Percentiles rank a stretch among this genome's conserved stretches.
Evolutionary conservation across 345 rosid genomes (phyloP).

Genomic region (Carallia brachiata): DNA sequence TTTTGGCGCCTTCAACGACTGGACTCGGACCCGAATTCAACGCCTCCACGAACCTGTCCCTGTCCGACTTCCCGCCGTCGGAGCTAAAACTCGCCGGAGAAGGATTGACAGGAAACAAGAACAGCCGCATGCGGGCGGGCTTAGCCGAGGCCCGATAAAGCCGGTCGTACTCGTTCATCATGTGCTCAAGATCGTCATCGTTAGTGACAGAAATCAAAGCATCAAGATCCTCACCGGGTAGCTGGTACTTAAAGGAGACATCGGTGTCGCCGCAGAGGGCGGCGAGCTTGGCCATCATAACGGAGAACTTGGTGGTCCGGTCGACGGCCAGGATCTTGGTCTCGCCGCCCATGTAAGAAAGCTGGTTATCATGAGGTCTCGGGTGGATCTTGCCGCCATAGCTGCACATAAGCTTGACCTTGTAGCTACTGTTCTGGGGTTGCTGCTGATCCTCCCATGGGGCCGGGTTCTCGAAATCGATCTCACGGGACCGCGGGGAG

Average conservation of each 20-base stretch:
- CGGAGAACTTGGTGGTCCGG: constrained; percentile 54
- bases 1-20: constrained; percentile 27
- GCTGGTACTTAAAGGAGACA: constrained; percentile 84
- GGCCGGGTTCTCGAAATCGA: constrained; percentile 73
- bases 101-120: constrained; percentile 54
- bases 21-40: constrained; percentile 49
- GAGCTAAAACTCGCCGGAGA: constrained; percentile 45
- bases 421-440: constrained; percentile 36
- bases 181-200: constrained; percentile 89
- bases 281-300: constrained; percentile 60
- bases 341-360: constrained; percentile 80
- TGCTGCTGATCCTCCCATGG: constrained; percentile 77
- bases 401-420: constrained; percentile 83
- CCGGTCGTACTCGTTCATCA: constrained; percentile 96
- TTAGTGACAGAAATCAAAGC: constrained; percentile 91
- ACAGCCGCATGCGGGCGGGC: constrained; percentile 87
- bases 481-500: constrained; percentile 92
- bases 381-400: constrained; percentile 95
- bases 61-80: constrained; percentile 60
- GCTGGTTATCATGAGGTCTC: constrained; percentile 89
- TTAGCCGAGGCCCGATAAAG: constrained; percentile 58
- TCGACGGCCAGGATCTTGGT: constrained; percentile 87
- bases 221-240: constrained; percentile 92
- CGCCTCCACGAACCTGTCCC: constrained; percentile 75
- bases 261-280: constrained; percentile 47